Evolutionary conservation across 1,284 basidiomycete genomes (phyloP), one percentile per base, ranked within the genome.

Genomic region (Caloboletus firmus): DNA sequence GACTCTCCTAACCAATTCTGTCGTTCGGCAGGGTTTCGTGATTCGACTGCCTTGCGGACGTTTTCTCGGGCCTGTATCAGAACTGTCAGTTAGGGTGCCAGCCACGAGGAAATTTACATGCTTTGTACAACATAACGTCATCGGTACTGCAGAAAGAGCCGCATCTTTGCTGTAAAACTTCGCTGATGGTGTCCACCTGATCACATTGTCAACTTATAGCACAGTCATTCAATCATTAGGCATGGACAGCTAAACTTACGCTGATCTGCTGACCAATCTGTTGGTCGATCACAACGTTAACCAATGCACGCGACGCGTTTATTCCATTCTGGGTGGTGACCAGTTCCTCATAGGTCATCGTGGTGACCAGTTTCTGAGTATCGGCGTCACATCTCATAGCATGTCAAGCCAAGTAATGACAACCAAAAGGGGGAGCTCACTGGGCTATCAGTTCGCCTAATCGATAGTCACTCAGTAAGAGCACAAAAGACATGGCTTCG

Each of bases 81-180:
- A 56, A 43, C 15, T 18, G 30, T 59, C 45, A 57, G 46, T 48
- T 10, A 26, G 22, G 10, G 43, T 4, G 2, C 18, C 22, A n/a
- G 31, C 46, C 50, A 36, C n/a, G 56, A 71, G 41, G 34, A 50
- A 41, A 34, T 44, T 36, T 34, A 59, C 54, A 49, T 59, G 85
- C 92, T 79, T 99, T 99, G 79, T 99, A 98, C 46, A 98, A 76
- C 77, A 98, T 91, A 41, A 99, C 97, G 74, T 99, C 97, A 66
- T 98, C 97, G 0, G 96, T 90, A 64, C 93, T 95, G 73, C 95
- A 98, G 80, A 99, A 99, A 18, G 93, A 93, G 1, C 95, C 95
- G 66, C 97, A 99, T 66, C 94, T 83, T 66, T 91, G 87, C 69
- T 99, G 96, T 32, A 99, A 76, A 50, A 94, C 87, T 63, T 98